Conservation (phyloP, 768 basidiomycete species). For the Leccinum olivaceopallidum region DNA sequence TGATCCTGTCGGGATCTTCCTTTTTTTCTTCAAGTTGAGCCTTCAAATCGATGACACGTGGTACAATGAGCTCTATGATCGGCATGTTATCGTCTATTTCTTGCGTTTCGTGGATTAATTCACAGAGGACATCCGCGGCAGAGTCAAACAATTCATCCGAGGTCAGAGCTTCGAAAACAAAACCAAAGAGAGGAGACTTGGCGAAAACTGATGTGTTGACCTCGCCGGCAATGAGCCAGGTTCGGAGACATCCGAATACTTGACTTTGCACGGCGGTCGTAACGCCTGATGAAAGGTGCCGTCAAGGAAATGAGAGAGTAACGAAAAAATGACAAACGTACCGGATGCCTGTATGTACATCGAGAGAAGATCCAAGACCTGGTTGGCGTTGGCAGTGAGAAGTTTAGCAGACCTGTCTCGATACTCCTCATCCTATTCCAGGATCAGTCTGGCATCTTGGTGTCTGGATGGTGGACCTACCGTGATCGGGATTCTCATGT, state of each 20-base stretch:
- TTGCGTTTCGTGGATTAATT: conserved; percentile 97
- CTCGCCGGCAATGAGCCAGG: conserved; percentile 90
- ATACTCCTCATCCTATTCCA: conserved; percentile 71
- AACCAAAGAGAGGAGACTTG: conserved; percentile 76
- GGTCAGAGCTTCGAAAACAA: conserved; percentile 79
- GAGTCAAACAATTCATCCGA: conserved; percentile 90
- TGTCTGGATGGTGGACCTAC: conserved; percentile 48
- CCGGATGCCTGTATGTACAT: conserved; percentile 91
- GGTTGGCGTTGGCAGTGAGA: conserved; percentile 64
- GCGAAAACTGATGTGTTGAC: conserved; percentile 62
- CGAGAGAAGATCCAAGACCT: conserved; percentile 74
- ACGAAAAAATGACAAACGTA: conserved; percentile 37
- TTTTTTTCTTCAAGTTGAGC: conserved; percentile 55
- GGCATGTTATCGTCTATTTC: conserved; percentile 94
- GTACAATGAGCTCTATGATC: conserved; percentile 85
- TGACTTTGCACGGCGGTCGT: conserved; percentile 76
- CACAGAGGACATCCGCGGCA: conserved; percentile 90
- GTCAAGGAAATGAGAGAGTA: not conserved
- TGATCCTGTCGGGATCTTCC: conserved; percentile 86
- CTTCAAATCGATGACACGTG: conserved; percentile 76
- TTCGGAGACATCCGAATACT: conserved; percentile 80
- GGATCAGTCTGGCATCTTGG: conserved; percentile 12
- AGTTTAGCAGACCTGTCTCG: conserved; percentile 58
- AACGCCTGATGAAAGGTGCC: conserved; percentile 62
- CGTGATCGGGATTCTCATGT: conserved; percentile 84